Percentiles rank a stretch among this genome's conserved stretches.
phyloP scores from a whole-genome alignment of 768 basidiomycete genomes.

The Macrocybe gigantea region DNA sequence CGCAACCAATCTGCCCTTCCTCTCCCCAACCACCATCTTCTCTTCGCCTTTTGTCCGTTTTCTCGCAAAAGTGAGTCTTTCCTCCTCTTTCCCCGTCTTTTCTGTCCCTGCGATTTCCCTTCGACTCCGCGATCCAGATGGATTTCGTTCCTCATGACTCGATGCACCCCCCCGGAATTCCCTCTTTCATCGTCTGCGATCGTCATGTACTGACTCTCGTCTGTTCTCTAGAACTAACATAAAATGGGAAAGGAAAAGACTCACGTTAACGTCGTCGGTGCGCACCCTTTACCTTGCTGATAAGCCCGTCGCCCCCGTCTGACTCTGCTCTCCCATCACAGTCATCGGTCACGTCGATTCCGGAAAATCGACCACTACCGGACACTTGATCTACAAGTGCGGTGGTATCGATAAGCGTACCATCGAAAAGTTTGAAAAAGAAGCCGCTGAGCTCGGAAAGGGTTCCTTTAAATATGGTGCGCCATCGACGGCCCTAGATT shows the following conservation, averaged over 20 bases:
- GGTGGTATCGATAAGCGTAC: conserved; percentile 99
- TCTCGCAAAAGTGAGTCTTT: conserved; percentile 31
- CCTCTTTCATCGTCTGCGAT: conserved; percentile 17
- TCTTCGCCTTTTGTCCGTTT: conserved; percentile 24
- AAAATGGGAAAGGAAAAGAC: conserved; percentile 96
- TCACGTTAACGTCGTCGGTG: conserved; percentile 98
- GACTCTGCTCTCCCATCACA: conserved; percentile 32
- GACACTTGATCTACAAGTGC: conserved; percentile 99
- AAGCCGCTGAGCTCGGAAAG: conserved; percentile 99
- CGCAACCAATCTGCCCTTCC: conserved; percentile 19
- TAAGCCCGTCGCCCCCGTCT: conserved; percentile 9
- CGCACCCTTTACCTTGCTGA: conserved; percentile 29
- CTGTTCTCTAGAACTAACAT: conserved; percentile 37
- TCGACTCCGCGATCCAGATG: conserved; percentile 12
- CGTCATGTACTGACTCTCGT: conserved; percentile 18
- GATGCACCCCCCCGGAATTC: conserved; percentile 18
- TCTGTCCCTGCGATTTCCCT: conserved; percentile 5
- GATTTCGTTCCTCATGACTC: conserved; percentile 18
- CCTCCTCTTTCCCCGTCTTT: conserved; percentile 8
- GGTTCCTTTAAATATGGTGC: conserved; percentile 95
- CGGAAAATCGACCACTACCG: conserved; percentile 99
- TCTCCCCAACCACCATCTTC: conserved; percentile 47
- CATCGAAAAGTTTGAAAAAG: conserved; percentile 99
- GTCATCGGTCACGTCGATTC: conserved; percentile 99
- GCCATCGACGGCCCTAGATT: background rate